Evolutionary conservation across 176 grass and related monocot genomes (phyloP), one percentile per base, ranked within the genome.

Genomic region (Alopecurus myosuroides): DNA sequence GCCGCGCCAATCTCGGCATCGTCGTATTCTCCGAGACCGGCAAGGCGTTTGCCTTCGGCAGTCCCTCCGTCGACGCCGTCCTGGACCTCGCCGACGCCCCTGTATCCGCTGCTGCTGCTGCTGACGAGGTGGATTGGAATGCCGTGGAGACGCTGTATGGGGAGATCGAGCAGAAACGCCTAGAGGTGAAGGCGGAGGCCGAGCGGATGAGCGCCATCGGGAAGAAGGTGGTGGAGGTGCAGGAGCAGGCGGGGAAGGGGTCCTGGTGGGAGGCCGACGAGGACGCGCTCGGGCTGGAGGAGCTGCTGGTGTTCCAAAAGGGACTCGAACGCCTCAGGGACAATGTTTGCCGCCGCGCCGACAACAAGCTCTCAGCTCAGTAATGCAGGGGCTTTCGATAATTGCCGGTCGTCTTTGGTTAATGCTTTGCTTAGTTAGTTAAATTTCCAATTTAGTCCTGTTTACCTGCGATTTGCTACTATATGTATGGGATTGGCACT

Each of bases 1-100:
- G 89, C 74, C 87, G 67, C 67, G 82, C 84, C 33, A 50, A 75
- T 30, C 44, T 97, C 51, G 94, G 86, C 18, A 33, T 93, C 37
- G 46, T 91, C 67, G 7, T 82, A 45, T 91, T 93, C 87, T 89
- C 90, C 76, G 64, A 50, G 12, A 72, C 62, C 69, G 84, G 70
- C 25, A 74, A 60, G 20, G 31, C 53, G 31, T 86, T 52, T 3
- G 84, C 75, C 66, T 73, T 83, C 50, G 67, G 67, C 26, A 31
- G 3, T 36, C 81, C 81, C 17, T 58, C 36, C 25, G 81, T 42
- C 10, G 25, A 57, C 25, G 22, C 1, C 50, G 81, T 82, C 67
- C 67, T 82, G 49, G 23, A 37, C 36, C 14, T 28, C 35, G 7
- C 7, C 13, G 6, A 4, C 35, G 0, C 20, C 74, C 11, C 6